A percentile compares a stretch with the other conserved stretches of the same genome.
Conservation (phyloP, 2,329 filamentous ascomycete genomes). For the Akanthomyces muscarius region DNA sequence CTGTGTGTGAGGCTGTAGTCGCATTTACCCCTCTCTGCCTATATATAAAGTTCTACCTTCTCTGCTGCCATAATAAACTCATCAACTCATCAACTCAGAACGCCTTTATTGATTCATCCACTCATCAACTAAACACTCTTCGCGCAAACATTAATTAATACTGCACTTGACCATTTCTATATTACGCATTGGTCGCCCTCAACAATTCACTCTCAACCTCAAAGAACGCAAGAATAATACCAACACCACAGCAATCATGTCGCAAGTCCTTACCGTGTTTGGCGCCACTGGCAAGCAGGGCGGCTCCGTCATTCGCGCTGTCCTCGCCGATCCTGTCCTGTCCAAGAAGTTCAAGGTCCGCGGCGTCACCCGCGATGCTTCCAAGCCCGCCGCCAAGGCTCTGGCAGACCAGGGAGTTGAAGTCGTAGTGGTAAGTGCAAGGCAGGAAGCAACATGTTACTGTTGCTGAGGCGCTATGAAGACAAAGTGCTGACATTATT, state of each 20-base stretch:
- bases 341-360: slow-evolving; percentile 42
- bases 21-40: no score
- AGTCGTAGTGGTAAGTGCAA: slow-evolving; percentile 34
- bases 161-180: neutral
- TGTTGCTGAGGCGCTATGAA: neutral
- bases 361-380: slow-evolving; percentile 43
- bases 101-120: neutral
- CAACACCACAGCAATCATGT: slow-evolving; percentile 25
- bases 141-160: neutral
- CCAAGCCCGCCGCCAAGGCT: slow-evolving; percentile 36
- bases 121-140: neutral
- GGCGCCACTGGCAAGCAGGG: slow-evolving; percentile 49
- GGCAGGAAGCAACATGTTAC: neutral
- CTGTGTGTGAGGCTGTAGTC: no score
- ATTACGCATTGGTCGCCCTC: neutral
- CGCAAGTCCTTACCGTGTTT: slow-evolving; percentile 41
- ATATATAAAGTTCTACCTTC: no score
- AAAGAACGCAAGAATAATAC: neutral
- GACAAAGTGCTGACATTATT: neutral
- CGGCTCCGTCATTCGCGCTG: slow-evolving; percentile 40
- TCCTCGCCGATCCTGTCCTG: slow-evolving; percentile 44
- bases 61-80: no score
- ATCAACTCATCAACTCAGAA: no score
- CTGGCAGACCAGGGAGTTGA: slow-evolving; percentile 40
- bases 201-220: neutral